Base-by-base conservation (phyloP, 345 rosid genomes). In the Litchi chinensis region DNA sequence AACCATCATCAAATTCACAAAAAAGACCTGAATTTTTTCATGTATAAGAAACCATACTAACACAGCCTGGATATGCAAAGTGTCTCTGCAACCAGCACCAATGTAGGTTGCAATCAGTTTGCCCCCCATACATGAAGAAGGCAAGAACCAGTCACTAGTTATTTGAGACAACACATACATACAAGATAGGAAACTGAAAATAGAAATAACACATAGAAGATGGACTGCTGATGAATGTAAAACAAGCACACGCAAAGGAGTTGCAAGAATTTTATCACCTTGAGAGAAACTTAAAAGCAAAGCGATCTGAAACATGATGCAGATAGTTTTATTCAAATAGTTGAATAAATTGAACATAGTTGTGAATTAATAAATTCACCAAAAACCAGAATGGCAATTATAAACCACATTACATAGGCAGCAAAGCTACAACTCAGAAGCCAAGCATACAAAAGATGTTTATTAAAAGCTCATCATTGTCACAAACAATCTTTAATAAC, bases 381-480 rank as follows among this genome's bases (percentile, higher is more conserved):
- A 50, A 19, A 48, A 41, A 40, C 19, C 70, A 32, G 32, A 63
- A 32, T 5, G 50, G 46, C 24, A 62, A n/a, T n/a, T n/a, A 71
- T 63, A 43, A 46, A 60, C 24, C 75, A 62, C 15, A 8, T n/a
- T 6, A 78, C 10, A 78, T 0, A 0, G 68, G 70, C 41, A 11
- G 24, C 22, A 71, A 7, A 32, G 37, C 37, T 40, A 78, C 46
- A 57, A 71, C 22, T 28, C 28, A 9, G 18, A 32, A 26, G 52
- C 70, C 8, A 63, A 15, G 16, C 52, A 71, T 37, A 13, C 21
- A 11, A 32, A 71, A 66, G 65, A 32, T 60, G 70, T 63, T 37
- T 22, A 64, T 63, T 4, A 50, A 24, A 65, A 71, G 50, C 76
- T 71, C 76, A 50, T 48, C 54, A 63, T 39, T 48, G 48, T 37